Base-by-base conservation (phyloP, 768 basidiomycete genomes). In the Trametes sanguinea region DNA sequence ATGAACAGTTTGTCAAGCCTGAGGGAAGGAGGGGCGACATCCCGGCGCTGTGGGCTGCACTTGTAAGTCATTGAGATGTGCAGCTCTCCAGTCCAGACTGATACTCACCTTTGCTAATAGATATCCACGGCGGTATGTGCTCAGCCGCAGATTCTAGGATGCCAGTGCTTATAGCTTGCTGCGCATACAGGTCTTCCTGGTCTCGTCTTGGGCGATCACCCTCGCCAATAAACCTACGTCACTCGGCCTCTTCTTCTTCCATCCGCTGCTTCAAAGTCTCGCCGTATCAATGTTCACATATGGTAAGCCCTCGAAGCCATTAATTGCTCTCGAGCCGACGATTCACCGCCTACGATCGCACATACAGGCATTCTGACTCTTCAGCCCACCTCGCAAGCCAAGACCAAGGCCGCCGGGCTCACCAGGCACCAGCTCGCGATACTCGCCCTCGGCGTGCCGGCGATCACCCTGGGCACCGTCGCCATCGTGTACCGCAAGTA, bases 311-410 rank as follows among this genome's bases (percentile, higher is more conserved):
- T 39, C 16, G 22, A 37, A 10, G 14, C 54, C 16, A 4, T n/a
- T 10, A 40, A 22, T 22, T 29, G 5, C 10, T 42, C 13, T 14
- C 30, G 43, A n/a, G 4, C n/a, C 27, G 35, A 39, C 16, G 40
- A 45, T 40, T 42, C 17, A 52, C 13, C 44, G 3, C 51, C 45
- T 37, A 37, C 54, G 47, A 14, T 37, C 29, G 42, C 67, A 91
- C 22, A 39, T 37, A 42, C 67, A 91, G 91, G 86, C 6, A 84
- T 94, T 45, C 69, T 90, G 67, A 91, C 90, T 27, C 85, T 89
- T 10, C 92, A 89, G 65, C 88, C 88, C 1, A 90, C 89, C 10
- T 82, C 85, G 3, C 83, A 84, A 52, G 85, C 86, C 3, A 78
- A 76, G 68, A 83, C 84, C 43, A 89, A 90, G 73, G 78, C 82